Evolutionary conservation across 225 moss, liverwort and hornwort genomes (phyloP).

Genomic region (Physcomitrium patens): DNA sequence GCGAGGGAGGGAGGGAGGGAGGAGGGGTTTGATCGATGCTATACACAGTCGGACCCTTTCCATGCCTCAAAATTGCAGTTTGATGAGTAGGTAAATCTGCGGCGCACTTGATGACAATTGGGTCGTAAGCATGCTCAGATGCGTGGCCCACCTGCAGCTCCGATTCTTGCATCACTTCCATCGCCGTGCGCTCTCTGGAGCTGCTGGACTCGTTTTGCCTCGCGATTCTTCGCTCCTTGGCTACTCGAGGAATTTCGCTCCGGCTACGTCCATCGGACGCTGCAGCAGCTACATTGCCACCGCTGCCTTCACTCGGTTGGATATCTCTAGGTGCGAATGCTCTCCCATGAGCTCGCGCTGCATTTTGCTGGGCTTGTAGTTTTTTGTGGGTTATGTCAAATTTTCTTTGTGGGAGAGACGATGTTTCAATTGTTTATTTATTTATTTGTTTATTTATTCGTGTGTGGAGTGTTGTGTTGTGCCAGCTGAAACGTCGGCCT

Average conservation of each 20-base stretch:
- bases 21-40: too few relatives aligned
- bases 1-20: too few relatives aligned
- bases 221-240: background rate
- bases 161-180: slow-evolving; percentile 10
- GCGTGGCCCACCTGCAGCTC: slow-evolving; percentile 22
- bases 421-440: background rate
- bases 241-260: background rate
- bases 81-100: too few relatives aligned
- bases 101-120: background rate
- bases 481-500: background rate
- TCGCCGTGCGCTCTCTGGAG: background rate
- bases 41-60: too few relatives aligned
- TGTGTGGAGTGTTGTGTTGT: background rate
- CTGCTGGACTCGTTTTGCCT: background rate
- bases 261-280: background rate
- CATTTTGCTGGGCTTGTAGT: background rate
- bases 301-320: slow-evolving; percentile 32
- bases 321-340: slow-evolving; percentile 34
- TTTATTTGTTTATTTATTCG: background rate
- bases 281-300: slow-evolving; percentile 20
- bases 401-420: background rate
- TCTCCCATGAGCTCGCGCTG: background rate
- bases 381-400: background rate
- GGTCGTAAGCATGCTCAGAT: slow-evolving; percentile 32
- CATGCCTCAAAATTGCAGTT: too few relatives aligned